Percentiles rank a stretch among this genome's conserved stretches.
Evolutionary conservation across 768 basidiomycete genomes (phyloP).

Genomic region (Tylopilus plumbeoviolaceoides): DNA sequence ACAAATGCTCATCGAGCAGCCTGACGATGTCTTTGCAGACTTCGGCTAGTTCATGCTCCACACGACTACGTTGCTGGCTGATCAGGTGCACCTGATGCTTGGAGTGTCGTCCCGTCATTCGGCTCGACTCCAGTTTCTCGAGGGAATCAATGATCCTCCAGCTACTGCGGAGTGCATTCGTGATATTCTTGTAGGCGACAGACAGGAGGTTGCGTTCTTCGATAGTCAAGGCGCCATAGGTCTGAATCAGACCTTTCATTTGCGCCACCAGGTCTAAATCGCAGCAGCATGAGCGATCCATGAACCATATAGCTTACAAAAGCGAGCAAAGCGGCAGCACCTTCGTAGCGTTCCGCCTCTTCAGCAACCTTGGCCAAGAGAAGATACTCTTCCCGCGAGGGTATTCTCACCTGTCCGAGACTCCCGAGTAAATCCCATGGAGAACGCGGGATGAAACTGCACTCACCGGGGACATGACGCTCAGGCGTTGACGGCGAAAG

Average conservation of each 20-base stretch:
- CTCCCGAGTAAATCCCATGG: slow-evolving; percentile 3
- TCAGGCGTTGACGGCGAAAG: slow-evolving; percentile 4
- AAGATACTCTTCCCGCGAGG: slow-evolving; percentile 39
- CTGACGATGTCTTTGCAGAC: slow-evolving; percentile 78
- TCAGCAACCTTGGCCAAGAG: slow-evolving; percentile 79
- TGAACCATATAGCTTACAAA: background rate
- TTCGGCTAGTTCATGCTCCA: slow-evolving; percentile 72
- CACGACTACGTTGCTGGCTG: slow-evolving; percentile 66
- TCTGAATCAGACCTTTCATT: slow-evolving; percentile 70
- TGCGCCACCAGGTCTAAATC: slow-evolving; percentile 66
- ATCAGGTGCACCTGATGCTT: slow-evolving; percentile 58
- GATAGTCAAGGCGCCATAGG: slow-evolving; percentile 65
- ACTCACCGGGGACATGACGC: slow-evolving; percentile 30
- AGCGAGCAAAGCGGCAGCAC: slow-evolving; percentile 35
- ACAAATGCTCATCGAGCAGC: slow-evolving; percentile 57
- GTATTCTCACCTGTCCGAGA: slow-evolving; percentile 25
- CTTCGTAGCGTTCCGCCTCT: slow-evolving; percentile 87
- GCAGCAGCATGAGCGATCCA: slow-evolving; percentile 17
- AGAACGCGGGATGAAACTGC: background rate
- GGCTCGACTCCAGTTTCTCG: slow-evolving; percentile 54
- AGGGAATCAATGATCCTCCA: slow-evolving; percentile 80
- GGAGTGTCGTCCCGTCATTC: slow-evolving; percentile 26
- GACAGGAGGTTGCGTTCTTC: slow-evolving; percentile 89
- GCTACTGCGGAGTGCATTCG: slow-evolving; percentile 75
- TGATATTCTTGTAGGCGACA: slow-evolving; percentile 88